Conservation (phyloP, 768 basidiomycete genomes). For the Phanerodontia chrysosporium region DNA sequence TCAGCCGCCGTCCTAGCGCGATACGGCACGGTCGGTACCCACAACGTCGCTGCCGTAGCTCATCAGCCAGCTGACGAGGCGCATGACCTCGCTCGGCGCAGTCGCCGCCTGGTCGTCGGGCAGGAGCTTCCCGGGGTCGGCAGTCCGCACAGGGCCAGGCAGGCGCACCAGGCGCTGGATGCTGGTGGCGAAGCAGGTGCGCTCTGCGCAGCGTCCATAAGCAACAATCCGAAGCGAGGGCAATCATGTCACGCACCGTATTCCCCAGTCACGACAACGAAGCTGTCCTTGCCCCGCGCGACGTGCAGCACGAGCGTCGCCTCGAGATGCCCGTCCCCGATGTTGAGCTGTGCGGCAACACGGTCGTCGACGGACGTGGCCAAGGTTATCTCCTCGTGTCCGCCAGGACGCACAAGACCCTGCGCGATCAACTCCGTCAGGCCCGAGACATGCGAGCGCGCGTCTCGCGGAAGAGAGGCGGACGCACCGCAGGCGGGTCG, state of each 20-base stretch:
- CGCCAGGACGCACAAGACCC: conserved; percentile 63
- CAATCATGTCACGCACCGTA: conserved; percentile 52
- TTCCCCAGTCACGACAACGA: conserved; percentile 58
- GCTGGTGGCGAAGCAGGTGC: conserved; percentile 71
- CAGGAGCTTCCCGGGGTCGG: conserved; percentile 43
- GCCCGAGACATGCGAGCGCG: not conserved
- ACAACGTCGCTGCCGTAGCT: conserved; percentile 37
- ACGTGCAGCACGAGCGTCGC: conserved; percentile 69
- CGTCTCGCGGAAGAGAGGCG: not conserved
- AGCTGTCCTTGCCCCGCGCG: conserved; percentile 68
- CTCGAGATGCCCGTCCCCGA: conserved; percentile 42
- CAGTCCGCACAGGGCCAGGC: conserved; percentile 53
- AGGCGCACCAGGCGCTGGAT: conserved; percentile 56
- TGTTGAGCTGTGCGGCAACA: conserved; percentile 52
- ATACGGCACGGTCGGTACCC: conserved; percentile 19
- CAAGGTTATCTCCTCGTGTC: conserved; percentile 43
- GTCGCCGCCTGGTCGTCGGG: conserved; percentile 49
- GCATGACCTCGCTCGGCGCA: conserved; percentile 70
- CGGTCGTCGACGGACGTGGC: conserved; percentile 48
- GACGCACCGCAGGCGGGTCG: conserved; percentile 51
- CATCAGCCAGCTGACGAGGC: conserved; percentile 80
- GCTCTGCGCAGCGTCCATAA: conserved; percentile 39
- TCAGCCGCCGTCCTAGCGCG: not conserved
- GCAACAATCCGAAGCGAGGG: not conserved
- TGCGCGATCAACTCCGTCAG: conserved; percentile 22